Conservation (phyloP, 805 yeast species). For the Metschnikowia koreensis region DNA sequence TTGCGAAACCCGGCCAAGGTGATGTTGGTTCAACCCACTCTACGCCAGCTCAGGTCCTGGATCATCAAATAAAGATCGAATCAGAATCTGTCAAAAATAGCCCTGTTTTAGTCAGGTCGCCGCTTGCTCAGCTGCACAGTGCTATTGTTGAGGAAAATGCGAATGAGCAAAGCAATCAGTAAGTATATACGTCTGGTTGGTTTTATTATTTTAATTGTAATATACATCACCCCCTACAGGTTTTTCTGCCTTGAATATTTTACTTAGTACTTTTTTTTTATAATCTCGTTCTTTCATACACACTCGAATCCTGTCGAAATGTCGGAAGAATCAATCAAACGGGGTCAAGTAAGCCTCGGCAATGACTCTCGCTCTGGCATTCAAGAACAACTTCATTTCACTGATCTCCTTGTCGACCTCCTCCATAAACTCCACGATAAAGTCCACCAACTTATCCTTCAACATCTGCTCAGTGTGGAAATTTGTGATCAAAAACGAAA, state of each 20-base stretch:
- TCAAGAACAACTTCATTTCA: slow-evolving; percentile 94
- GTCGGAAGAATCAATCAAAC: slow-evolving; percentile 53
- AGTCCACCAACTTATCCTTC: slow-evolving; percentile 92
- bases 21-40: slow-evolving; percentile 3
- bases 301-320: slow-evolving; percentile 12
- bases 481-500: slow-evolving; percentile 89
- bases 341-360: slow-evolving; percentile 95
- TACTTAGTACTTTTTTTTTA: background rate
- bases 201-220: background rate
- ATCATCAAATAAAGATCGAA: background rate
- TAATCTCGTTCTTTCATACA: background rate
- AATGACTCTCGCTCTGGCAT: slow-evolving; percentile 95
- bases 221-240: background rate
- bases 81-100: slow-evolving; percentile 4
- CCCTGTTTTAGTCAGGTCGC: slow-evolving; percentile 9
- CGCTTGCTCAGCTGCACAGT: slow-evolving; percentile 7
- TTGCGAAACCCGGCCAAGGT: background rate
- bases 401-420: slow-evolving; percentile 98
- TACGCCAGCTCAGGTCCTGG: slow-evolving; percentile 2
- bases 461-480: slow-evolving; percentile 94
- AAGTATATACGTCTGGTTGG: background rate
- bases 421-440: slow-evolving; percentile 97
- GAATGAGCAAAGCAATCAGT: background rate
- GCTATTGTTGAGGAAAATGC: background rate
- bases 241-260: slow-evolving; percentile 1